Evolutionary conservation across 2,329 filamentous ascomycete species (phyloP), one percentile per base, ranked within the genome.

Genomic region (Akanthomyces lecanii): DNA sequence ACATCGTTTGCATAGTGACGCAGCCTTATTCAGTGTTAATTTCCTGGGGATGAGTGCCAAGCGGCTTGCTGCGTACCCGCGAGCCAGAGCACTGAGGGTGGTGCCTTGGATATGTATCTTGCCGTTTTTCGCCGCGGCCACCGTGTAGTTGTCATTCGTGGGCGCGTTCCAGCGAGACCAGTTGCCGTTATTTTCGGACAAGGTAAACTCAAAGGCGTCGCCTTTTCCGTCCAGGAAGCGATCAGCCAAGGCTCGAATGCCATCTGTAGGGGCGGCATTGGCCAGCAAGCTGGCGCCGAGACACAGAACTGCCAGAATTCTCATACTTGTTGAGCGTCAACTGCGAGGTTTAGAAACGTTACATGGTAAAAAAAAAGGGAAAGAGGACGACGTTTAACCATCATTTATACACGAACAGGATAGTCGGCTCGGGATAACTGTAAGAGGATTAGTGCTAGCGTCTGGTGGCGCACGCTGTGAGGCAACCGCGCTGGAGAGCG

Each of bases 131-230:
- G 52, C 48, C 7, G 50, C 50, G 3, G 56, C n/a, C 10, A 69
- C 65, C 8, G 63, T 67, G 56, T 69, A 69, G 18, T 66, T 65
- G 55, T 69, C 67, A 14, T 68, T 68, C 18, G 50, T 40, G 2
- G 67, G 65, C 21, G 55, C 57, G 25, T 69, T 67, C 65, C 65
- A 68, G 11, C 67, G 65, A 40, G 67, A 69, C 66, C 64, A 68
- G 12, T 61, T 58, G 11, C 63, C 63, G 14, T 64, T 44, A 14
- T 55, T 14, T 5, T 50, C 30, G 1, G 66, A 66, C 25, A 69
- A 53, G 8, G 50, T 52, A 52, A 69, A 67, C 42, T 64, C 60
- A 47, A 69, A 68, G 1, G 50, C 33, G 23, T 63, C 52, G 33
- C 63, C 62, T 8, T 64, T 61, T 6, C 62, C 65, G 28, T 64